phyloP scores from a whole-genome alignment of 2,329 filamentous ascomycete species.

The Calonectria crousiana region DNA sequence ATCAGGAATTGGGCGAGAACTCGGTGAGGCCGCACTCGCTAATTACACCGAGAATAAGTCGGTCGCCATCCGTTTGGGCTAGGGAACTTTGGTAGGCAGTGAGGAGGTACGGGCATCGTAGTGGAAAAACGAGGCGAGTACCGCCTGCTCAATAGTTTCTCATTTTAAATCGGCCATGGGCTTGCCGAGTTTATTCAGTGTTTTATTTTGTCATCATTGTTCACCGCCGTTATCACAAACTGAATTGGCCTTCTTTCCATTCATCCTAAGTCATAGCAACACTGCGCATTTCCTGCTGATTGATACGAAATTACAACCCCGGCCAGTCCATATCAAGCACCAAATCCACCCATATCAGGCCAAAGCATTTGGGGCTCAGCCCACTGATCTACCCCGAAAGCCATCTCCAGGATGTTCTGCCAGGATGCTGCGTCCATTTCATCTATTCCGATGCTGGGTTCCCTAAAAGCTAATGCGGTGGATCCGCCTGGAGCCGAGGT shows the following conservation, averaged over 20 bases:
- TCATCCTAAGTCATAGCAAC: background rate
- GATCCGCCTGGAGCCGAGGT: background rate
- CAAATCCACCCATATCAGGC: background rate
- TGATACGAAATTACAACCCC: background rate
- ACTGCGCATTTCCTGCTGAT: background rate
- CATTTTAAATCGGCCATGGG: background rate
- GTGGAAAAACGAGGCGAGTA: background rate
- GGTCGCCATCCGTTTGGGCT: background rate
- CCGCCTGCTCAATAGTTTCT: background rate
- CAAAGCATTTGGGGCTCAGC: slow-evolving; percentile 12
- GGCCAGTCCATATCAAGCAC: background rate
- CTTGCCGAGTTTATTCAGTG: background rate
- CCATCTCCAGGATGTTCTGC: slow-evolving; percentile 4
- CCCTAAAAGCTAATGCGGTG: background rate
- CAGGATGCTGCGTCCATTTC: slow-evolving; percentile 1
- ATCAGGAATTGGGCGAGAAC: background rate
- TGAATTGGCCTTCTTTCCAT: background rate
- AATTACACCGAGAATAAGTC: background rate
- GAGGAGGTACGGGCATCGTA: background rate
- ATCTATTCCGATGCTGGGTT: background rate
- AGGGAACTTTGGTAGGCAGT: background rate
- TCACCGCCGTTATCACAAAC: background rate
- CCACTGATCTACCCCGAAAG: slow-evolving; percentile 7
- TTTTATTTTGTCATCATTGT: background rate
- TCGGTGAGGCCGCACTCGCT: background rate